Base-by-base conservation (phyloP, 768 basidiomycete species). In the Kwoniella shandongensis region DNA sequence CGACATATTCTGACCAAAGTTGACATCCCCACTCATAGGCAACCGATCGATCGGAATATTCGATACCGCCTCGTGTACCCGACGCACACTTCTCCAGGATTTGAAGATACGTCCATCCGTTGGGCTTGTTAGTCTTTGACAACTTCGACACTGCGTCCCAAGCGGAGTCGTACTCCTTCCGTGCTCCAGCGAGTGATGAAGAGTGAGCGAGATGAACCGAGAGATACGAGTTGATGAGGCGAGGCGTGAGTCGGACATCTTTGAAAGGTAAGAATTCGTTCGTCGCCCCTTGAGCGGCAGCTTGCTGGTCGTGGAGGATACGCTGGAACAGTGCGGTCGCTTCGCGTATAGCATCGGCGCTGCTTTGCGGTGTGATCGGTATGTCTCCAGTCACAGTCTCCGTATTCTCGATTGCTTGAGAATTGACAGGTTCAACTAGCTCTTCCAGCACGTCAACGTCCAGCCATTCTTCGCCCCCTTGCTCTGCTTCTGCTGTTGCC, bases 141-240 rank as follows among this genome's bases (percentile, higher is more conserved):
- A 35, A 4, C 17, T 26, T 44, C 10, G 36, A 22, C 4, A 55
- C 51, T 23, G 26, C 13, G 4, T 23, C 30, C 68, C 69, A 73
- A 29, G 56, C 56, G 8, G 26, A 23, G 58, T 80, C 73, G 73
- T 87, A 91, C 7, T 81, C 72, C 7, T 80, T 79, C 26, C 78
- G 76, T 2, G 83, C 78, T 1, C 69, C 69, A 25, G 82, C 80
- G 39, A 92, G 76, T 10, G 57, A 52, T 0, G 76, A 69, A 3
- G 80, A 76, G 62, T 87, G 86, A 2, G 76, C 72, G 66, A 87
- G 87, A 70, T 86, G 82, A 0, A 92, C 87, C 12, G 87, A 84
- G 47, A 96, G 78, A 70, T 89, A 97, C 2, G 91, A 83, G 63
- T 87, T 89, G 62, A 92, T 66, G 5, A 96, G 81, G 1, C 82